A percentile compares a stretch with the other conserved stretches of the same genome.
phyloP scores from a whole-genome alignment of 2,329 filamentous ascomycete genomes.

The Dryadomyces quercus-mongolicae region DNA sequence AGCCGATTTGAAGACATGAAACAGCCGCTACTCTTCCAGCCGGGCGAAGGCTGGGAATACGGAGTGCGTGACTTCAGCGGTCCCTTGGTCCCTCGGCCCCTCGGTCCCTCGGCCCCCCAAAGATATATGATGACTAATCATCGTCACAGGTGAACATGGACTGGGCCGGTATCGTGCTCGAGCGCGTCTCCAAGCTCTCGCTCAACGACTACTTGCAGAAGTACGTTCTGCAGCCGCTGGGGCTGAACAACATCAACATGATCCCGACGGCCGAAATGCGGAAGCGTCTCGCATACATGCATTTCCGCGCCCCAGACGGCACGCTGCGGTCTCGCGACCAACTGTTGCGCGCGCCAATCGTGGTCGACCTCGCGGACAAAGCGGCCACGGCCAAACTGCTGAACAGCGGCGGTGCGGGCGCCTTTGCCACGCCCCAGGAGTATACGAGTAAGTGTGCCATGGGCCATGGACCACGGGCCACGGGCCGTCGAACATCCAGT shows the following conservation, averaged over 20 bases:
- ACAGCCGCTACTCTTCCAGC: conserved; percentile 29
- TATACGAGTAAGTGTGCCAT: conserved; percentile 18
- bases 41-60: conserved; percentile 37
- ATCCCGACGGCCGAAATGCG: conserved; percentile 39
- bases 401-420: conserved; percentile 30
- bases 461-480: no score
- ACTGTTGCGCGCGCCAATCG: conserved; percentile 7
- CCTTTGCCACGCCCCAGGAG: conserved; percentile 28
- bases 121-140: not conserved
- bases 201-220: conserved; percentile 32
- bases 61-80: conserved; percentile 22
- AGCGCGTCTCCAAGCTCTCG: conserved; percentile 25
- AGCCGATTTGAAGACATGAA: conserved; percentile 31
- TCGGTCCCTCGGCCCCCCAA: no score
- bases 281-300: conserved; percentile 39
- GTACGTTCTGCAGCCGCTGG: conserved; percentile 31
- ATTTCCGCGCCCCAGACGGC: conserved; percentile 33
- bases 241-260: conserved; percentile 32
- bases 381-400: conserved; percentile 10
- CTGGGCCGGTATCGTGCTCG: conserved; percentile 34
- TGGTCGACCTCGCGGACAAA: conserved; percentile 5
- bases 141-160: conserved; percentile 32
- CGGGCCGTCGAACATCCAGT: no score
- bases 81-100: no score
- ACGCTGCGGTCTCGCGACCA: conserved; percentile 24